Conservation (phyloP, 129 eudicot genomes). For the carrot (Daucus carota) region DNA sequence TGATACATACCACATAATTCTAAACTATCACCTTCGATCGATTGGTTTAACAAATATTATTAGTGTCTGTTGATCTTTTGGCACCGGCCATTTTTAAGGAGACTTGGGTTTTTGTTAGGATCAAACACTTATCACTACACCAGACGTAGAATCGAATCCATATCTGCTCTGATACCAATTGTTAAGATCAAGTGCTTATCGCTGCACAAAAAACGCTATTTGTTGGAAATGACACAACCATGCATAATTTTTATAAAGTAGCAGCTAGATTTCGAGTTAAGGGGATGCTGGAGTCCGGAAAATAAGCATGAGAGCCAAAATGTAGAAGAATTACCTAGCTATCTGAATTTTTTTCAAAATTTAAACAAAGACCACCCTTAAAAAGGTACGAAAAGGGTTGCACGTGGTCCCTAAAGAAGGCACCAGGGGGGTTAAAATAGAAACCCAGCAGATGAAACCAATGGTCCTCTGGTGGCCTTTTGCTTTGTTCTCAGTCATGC, state of each 20-base stretch:
- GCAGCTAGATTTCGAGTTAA: no score
- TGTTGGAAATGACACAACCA: no score
- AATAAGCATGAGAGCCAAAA: no score
- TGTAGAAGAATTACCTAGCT: background rate
- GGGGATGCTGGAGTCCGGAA: no score
- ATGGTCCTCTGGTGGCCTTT: constrained; percentile 12
- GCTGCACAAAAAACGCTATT: no score
- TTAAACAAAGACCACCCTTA: background rate
- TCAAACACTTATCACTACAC: no score
- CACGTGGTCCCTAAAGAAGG: constrained; percentile 11
- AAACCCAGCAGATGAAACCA: constrained; percentile 7
- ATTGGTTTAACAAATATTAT: background rate
- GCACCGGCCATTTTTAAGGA: background rate
- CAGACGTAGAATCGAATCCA: no score
- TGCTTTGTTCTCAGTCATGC: constrained; percentile 3
- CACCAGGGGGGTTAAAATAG: constrained; percentile 1
- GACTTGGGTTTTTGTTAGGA: no score
- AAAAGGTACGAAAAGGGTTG: constrained; percentile 8
- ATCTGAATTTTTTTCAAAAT: background rate
- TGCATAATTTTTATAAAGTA: no score
- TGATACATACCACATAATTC: background rate
- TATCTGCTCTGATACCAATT: no score
- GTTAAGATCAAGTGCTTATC: no score
- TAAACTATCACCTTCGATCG: background rate
- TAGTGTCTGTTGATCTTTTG: no score